Evolutionary conservation across 345 rosid species (phyloP).

Genomic region (Bruguiera sexangula): DNA sequence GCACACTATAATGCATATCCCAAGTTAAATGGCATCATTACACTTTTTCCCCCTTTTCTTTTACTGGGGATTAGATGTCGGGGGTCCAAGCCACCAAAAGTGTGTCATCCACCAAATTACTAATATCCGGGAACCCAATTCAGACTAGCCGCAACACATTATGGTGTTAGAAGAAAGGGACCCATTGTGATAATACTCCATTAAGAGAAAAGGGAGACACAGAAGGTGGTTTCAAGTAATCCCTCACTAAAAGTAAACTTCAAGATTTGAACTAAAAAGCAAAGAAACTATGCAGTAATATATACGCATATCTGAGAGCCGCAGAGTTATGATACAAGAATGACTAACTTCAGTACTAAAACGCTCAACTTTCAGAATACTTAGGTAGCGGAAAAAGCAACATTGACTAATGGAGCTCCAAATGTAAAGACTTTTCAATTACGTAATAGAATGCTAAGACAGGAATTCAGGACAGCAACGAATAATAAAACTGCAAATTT

Average conservation of each 20-base stretch:
- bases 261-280: not conserved
- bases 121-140: no score
- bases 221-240: not conserved
- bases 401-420: no score
- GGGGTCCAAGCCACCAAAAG: no score
- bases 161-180: not conserved
- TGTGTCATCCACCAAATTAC: no score
- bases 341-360: not conserved
- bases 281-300: not conserved
- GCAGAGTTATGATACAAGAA: not conserved
- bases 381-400: no score
- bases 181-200: not conserved
- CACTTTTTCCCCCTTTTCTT: no score
- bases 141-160: not conserved
- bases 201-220: not conserved
- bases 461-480: not conserved
- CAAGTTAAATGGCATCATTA: no score
- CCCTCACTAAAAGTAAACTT: not conserved
- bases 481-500: constrained; percentile 15
- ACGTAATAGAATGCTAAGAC: not conserved
- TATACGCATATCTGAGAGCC: not conserved
- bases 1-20: not conserved
- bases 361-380: not conserved
- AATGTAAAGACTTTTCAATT: not conserved
- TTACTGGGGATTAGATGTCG: no score